Conservation (phyloP, 257 asterid species). For the Echium plantagineum region DNA sequence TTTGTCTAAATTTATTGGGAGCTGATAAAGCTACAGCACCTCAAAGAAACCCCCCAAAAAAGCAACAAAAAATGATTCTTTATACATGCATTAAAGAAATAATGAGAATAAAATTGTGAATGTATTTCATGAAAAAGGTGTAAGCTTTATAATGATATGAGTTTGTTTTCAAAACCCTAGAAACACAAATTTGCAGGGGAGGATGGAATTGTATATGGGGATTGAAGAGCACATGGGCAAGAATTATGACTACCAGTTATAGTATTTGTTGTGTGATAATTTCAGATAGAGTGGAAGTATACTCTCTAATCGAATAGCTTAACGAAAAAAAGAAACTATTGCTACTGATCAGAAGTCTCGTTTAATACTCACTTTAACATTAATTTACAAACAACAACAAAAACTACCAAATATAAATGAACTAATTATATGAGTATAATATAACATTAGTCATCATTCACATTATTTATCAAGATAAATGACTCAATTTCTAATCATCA, state of each 20-base stretch:
- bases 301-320: too few relatives aligned
- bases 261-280: too few relatives aligned
- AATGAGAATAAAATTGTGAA: constrained; percentile 7
- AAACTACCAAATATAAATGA: too few relatives aligned
- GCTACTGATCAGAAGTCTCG: too few relatives aligned
- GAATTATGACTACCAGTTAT: constrained; percentile 28
- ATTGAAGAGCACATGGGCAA: constrained; percentile 59
- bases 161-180: constrained; percentile 33
- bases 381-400: too few relatives aligned
- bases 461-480: too few relatives aligned
- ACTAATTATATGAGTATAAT: too few relatives aligned
- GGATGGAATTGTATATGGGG: constrained; percentile 26
- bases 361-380: too few relatives aligned
- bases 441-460: too few relatives aligned
- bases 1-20: constrained; percentile 24
- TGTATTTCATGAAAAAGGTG: constrained; percentile 20
- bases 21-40: constrained; percentile 44
- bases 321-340: too few relatives aligned
- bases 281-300: too few relatives aligned
- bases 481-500: too few relatives aligned
- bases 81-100: constrained; percentile 8
- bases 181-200: constrained; percentile 10
- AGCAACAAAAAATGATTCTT: constrained; percentile 38
- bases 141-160: constrained; percentile 19
- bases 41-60: constrained; percentile 27